Base-by-base conservation (phyloP, 805 yeast species). In the Wickerhamiella kurtzmanii region DNA sequence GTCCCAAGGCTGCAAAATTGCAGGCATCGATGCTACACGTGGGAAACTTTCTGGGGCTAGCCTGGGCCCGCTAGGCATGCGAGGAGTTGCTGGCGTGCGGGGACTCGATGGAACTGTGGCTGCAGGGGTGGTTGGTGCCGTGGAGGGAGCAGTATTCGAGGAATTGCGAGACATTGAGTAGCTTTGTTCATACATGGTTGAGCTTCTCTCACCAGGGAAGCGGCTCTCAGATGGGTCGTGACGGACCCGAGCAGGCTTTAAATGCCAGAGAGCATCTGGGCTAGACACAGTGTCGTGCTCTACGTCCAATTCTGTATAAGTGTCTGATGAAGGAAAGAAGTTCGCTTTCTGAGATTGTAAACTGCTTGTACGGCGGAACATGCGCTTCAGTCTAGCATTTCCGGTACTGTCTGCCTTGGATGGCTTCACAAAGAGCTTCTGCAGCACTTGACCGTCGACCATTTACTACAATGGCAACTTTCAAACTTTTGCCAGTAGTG, bases 221-320 rank as follows among this genome's bases (percentile, higher is more conserved):
- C 19, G 19, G 11, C 35, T 11, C 15, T 32, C 35, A 32, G 5
- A 16, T n/a, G 6, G 19, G 38, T 15, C n/a, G 38, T 17, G 17
- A 36, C 19, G 19, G 35, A 11, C 35, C 15, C 35, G 15, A 11
- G 35, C 35, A 32, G 35, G 19, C 17, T 36, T 36, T 8, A 36
- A 9, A 6, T 15, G 19, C 38, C 38, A 21, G 9, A 38, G 18
- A 8, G 15, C 41, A 38, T 38, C 16, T 6, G 41, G 41, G 25
- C 25, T 11, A 38, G 20, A 15, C 22, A 38, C 41, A 17, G 41
- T 19, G n/a, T 38, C 41, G 25, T 38, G 41, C n/a, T 38, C 41
- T 18, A 38, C 15, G 25, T 38, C 41, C 25, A 38, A 20, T 21
- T 38, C 41, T 8, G 41, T 38, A 9, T 15, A 38, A 11, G 25